Conservation (phyloP, 1,284 basidiomycete species). For the Moesziomyces antarcticus region DNA sequence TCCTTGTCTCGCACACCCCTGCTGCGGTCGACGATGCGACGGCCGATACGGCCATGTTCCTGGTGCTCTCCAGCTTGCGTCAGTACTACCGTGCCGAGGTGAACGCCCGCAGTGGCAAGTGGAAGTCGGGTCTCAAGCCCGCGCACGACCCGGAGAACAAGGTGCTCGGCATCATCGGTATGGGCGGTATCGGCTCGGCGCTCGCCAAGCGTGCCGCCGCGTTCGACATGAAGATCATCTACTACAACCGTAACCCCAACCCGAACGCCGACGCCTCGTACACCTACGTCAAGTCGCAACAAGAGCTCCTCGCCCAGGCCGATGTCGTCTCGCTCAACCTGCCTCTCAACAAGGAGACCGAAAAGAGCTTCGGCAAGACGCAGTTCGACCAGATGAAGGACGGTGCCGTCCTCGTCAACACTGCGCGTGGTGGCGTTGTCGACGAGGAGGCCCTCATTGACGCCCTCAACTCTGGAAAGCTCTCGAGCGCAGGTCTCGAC, state of each 20-base stretch:
- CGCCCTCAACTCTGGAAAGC: slow-evolving; percentile 45
- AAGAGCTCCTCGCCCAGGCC: slow-evolving; percentile 67
- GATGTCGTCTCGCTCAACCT: slow-evolving; percentile 72
- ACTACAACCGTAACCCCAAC: slow-evolving; percentile 60
- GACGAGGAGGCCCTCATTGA: slow-evolving; percentile 67
- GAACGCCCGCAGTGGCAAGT: slow-evolving; percentile 48
- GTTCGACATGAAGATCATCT: slow-evolving; percentile 61
- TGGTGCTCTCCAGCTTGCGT: slow-evolving; percentile 59
- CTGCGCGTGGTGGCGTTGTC: slow-evolving; percentile 70
- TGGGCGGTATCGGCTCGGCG: slow-evolving; percentile 61
- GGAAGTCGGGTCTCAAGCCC: slow-evolving; percentile 50
- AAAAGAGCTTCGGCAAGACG: slow-evolving; percentile 66
- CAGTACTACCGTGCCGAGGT: slow-evolving; percentile 59
- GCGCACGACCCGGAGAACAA: slow-evolving; percentile 58
- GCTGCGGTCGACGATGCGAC: slow-evolving; percentile 62
- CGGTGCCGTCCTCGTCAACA: slow-evolving; percentile 70
- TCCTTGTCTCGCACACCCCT: slow-evolving; percentile 63
- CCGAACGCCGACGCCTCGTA: slow-evolving; percentile 36
- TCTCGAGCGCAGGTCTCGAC: slow-evolving; percentile 82
- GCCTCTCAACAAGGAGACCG: slow-evolving; percentile 69
- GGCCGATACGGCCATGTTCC: slow-evolving; percentile 62
- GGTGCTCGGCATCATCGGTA: slow-evolving; percentile 60
- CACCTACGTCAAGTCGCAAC: slow-evolving; percentile 61
- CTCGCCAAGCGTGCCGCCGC: slow-evolving; percentile 60
- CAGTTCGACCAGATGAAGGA: slow-evolving; percentile 69